Conservation (phyloP, 75 land plant genomes). For the Gnetum montanum region DNA sequence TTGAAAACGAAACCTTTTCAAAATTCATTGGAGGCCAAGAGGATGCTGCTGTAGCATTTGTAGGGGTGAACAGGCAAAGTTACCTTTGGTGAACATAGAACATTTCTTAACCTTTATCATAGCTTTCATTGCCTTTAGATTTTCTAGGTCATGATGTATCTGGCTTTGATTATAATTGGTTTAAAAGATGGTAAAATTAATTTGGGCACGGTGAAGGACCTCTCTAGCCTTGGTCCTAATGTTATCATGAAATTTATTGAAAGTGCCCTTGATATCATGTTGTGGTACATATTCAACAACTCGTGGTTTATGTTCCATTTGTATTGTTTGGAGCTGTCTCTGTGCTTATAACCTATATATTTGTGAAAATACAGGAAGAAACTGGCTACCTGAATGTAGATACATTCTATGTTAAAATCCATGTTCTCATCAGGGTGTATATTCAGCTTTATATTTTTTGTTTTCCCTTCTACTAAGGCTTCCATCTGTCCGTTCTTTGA, state of each 20-base stretch:
- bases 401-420: constrained; percentile 57
- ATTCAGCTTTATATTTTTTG: constrained; percentile 51
- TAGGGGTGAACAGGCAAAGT: constrained; percentile 66
- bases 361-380: constrained; percentile 66
- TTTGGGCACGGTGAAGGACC: constrained; percentile 41
- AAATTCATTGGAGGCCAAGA: no score
- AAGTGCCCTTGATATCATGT: constrained; percentile 77
- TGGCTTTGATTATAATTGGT: constrained; percentile 74
- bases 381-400: constrained; percentile 15
- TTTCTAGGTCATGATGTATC: constrained; percentile 71
- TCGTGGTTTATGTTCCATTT: constrained; percentile 48
- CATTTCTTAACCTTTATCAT: constrained; percentile 76
- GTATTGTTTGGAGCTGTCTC: constrained; percentile 60
- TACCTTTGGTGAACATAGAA: constrained; percentile 78
- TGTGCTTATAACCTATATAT: constrained; percentile 39
- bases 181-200: constrained; percentile 44
- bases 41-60: no score
- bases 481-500: constrained; percentile 47
- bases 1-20: no score
- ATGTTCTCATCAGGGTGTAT: constrained; percentile 53
- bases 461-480: constrained; percentile 46
- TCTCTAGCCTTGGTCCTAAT: constrained; percentile 78
- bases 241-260: constrained; percentile 72
- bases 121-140: constrained; percentile 97
- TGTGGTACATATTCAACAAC: constrained; percentile 79